Conservation (phyloP, 768 basidiomycete genomes). For the Myochromella boudieri region DNA sequence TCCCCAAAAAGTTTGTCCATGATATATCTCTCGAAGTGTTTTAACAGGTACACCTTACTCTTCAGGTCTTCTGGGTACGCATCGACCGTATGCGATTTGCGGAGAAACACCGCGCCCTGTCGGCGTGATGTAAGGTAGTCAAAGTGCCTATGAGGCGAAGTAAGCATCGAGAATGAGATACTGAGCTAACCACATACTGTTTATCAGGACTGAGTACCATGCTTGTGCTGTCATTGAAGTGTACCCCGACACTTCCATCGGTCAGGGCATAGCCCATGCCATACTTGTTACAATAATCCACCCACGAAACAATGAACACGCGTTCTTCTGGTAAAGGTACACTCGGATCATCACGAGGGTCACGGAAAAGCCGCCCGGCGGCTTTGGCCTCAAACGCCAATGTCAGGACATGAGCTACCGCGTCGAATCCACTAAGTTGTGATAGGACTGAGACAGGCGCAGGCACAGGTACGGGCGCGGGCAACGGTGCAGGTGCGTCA, state of each 20-base stretch:
- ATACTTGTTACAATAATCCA: slow-evolving; percentile 98
- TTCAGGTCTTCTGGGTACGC: slow-evolving; percentile 81
- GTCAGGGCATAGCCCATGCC: slow-evolving; percentile 99
- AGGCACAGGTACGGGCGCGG: no score
- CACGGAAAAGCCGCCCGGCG: slow-evolving; percentile 62
- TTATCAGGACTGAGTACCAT: slow-evolving; percentile 85
- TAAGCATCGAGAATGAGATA: slow-evolving; percentile 1
- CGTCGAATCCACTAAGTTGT: slow-evolving; percentile 63
- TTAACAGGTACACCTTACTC: slow-evolving; percentile 88
- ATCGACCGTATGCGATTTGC: slow-evolving; percentile 69
- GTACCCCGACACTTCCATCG: slow-evolving; percentile 91
- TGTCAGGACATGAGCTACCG: slow-evolving; percentile 47
- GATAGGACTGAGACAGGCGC: slow-evolving; percentile 16
- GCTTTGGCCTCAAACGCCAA: slow-evolving; percentile 71
- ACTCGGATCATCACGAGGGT: slow-evolving; percentile 52
- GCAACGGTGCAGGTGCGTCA: no score
- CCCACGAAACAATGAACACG: slow-evolving; percentile 97
- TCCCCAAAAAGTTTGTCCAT: slow-evolving; percentile 86
- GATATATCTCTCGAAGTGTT: slow-evolving; percentile 95
- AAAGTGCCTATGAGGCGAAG: slow-evolving; percentile 60
- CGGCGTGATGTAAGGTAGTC: slow-evolving; percentile 80
- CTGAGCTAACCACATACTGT: slow-evolving; percentile 51
- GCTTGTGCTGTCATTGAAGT: slow-evolving; percentile 95
- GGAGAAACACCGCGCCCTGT: slow-evolving; percentile 65
- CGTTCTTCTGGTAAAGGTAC: slow-evolving; percentile 58